Conservation (phyloP, 306 rosid species). For the Vigna hirtella region DNA sequence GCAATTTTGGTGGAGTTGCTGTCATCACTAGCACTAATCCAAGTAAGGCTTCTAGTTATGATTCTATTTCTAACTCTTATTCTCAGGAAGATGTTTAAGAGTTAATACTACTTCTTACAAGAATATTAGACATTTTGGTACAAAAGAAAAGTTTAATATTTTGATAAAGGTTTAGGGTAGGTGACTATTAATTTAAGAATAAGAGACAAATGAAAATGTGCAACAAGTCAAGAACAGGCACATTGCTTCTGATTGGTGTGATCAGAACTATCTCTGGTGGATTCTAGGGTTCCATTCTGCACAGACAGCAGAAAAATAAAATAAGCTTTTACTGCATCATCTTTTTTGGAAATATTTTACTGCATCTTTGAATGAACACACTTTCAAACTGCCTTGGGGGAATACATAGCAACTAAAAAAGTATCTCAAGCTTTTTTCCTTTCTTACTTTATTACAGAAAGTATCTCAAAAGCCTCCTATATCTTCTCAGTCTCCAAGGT, state of each 20-base stretch:
- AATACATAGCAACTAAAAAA: constrained; percentile 27
- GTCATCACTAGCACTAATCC: constrained; percentile 75
- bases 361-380: constrained; percentile 42
- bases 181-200: constrained; percentile 12
- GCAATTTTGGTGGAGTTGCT: constrained; percentile 82
- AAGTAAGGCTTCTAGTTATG: constrained; percentile 53
- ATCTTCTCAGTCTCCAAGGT: constrained; percentile 21
- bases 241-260: background rate
- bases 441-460: constrained; percentile 40
- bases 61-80: background rate
- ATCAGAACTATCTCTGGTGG: constrained; percentile 2
- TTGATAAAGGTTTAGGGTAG: background rate
- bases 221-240: constrained; percentile 19
- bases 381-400: constrained; percentile 36
- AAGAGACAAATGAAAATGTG: constrained; percentile 1
- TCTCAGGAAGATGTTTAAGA: no score
- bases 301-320: constrained; percentile 36
- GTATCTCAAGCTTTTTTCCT: constrained; percentile 39
- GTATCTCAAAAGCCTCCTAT: constrained; percentile 34
- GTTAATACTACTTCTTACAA: background rate
- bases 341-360: constrained; percentile 14
- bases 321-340: constrained; percentile 35
- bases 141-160: background rate
- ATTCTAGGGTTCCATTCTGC: constrained; percentile 35
- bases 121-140: background rate